A percentile compares a stretch with the other conserved stretches of the same genome.
Conservation (phyloP, 169 alveolate species). For the Cryptosporidium ubiquitum region DNA sequence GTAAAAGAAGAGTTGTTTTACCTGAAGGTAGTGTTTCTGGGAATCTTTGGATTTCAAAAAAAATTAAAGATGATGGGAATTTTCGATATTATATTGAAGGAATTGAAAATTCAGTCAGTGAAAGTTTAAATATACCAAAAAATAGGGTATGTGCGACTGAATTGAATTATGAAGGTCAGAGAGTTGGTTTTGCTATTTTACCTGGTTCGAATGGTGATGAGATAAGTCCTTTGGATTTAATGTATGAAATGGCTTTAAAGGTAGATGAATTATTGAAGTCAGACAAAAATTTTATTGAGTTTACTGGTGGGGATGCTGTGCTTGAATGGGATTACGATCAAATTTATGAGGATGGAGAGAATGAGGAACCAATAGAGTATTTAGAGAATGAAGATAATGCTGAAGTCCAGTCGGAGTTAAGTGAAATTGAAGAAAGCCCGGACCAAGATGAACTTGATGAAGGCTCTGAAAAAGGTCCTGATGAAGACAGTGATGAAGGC, state of each 20-base stretch:
- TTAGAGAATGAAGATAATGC: background rate
- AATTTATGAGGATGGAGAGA: background rate
- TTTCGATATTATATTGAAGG: slow-evolving; percentile 45
- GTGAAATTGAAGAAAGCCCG: background rate
- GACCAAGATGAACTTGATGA: slow-evolving; percentile 8
- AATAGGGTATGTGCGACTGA: slow-evolving; percentile 72
- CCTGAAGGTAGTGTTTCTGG: slow-evolving; percentile 71
- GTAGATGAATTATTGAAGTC: slow-evolving; percentile 40
- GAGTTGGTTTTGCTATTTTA: slow-evolving; percentile 63
- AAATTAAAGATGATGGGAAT: slow-evolving; percentile 67
- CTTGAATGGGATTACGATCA: slow-evolving; percentile 64
- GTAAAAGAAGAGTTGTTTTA: slow-evolving; percentile 65
- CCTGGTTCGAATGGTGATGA: slow-evolving; percentile 42
- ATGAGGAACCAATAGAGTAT: background rate
- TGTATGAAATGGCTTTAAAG: slow-evolving; percentile 70
- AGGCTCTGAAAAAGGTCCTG: too few species aligned
- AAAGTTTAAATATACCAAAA: slow-evolving; percentile 22
- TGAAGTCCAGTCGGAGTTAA: background rate
- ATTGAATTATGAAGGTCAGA: slow-evolving; percentile 58
- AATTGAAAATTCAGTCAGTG: slow-evolving; percentile 34
- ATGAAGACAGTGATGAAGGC: background rate
- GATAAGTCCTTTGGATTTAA: slow-evolving; percentile 30
- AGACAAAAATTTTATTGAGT: slow-evolving; percentile 44
- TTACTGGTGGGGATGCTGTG: slow-evolving; percentile 73
- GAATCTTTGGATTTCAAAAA: slow-evolving; percentile 61